phyloP scores from a whole-genome alignment of 2,329 filamentous ascomycete genomes.

The Colletotrichum tabaci region DNA sequence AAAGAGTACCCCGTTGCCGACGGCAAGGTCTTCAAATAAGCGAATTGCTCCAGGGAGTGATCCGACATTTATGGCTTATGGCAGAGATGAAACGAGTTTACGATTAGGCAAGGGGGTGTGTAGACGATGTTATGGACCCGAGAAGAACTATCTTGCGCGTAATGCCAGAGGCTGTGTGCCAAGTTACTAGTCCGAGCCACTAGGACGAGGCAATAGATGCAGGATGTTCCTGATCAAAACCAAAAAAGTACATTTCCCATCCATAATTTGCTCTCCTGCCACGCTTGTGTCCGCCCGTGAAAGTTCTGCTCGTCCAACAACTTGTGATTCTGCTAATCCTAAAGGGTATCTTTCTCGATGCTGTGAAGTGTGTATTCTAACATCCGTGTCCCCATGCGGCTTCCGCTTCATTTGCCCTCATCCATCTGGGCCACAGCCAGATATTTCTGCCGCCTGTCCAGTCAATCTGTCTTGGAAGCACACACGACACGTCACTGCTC shows the following conservation, averaged over 20 bases:
- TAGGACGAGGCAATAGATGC: slow-evolving; percentile 40
- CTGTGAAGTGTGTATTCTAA: slow-evolving; percentile 5
- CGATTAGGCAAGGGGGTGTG: slow-evolving; percentile 41
- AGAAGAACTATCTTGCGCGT: slow-evolving; percentile 40
- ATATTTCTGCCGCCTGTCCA: background rate
- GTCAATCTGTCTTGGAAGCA: background rate
- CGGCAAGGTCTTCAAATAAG: slow-evolving; percentile 99
- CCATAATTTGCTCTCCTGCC: background rate
- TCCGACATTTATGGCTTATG: slow-evolving; percentile 52
- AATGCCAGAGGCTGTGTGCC: slow-evolving; percentile 40
- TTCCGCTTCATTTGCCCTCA: background rate
- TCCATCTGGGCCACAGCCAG: background rate
- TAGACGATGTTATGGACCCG: slow-evolving; percentile 43
- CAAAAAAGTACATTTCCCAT: slow-evolving; percentile 21
- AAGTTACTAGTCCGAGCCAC: slow-evolving; percentile 28
- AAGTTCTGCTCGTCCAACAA: too few relatives aligned
- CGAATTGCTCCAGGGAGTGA: slow-evolving; percentile 43
- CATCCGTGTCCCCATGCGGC: background rate
- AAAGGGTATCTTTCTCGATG: slow-evolving; percentile 39
- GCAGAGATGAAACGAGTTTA: slow-evolving; percentile 49
- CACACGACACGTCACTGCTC: background rate
- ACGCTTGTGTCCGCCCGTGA: too few relatives aligned
- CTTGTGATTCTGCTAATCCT: background rate
- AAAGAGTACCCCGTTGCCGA: slow-evolving; percentile 92
- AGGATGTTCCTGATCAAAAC: slow-evolving; percentile 37